Conservation (phyloP, 1,284 basidiomycete species). For the Apiotrichum sp. region DNA sequence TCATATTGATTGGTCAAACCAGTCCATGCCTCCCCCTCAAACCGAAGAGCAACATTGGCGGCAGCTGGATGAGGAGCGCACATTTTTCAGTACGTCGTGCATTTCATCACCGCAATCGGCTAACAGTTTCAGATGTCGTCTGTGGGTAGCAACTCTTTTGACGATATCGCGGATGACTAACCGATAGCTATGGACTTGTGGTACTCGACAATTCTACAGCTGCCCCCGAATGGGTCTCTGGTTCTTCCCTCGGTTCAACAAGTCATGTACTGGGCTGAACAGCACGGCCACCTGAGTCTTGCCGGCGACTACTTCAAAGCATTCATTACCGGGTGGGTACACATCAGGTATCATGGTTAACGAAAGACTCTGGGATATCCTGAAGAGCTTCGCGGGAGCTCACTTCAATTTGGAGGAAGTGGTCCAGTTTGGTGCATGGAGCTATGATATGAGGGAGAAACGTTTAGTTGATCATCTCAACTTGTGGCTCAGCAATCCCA, state of each 20-base stretch:
- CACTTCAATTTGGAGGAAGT: neutral
- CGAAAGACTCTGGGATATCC: constrained; percentile 12
- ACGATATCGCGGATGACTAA: neutral
- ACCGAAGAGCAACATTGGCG: constrained; percentile 10
- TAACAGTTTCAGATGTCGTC: neutral
- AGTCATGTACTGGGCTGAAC: constrained; percentile 8
- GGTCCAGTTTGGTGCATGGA: neutral
- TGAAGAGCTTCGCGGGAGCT: neutral
- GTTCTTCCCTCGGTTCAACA: neutral
- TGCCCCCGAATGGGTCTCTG: neutral
- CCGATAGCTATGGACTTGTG: constrained; percentile 6
- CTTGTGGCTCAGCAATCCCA: constrained; percentile 4
- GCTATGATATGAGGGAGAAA: constrained; percentile 1
- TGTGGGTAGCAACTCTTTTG: neutral
- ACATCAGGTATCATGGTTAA: neutral
- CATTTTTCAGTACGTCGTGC: constrained; percentile 5
- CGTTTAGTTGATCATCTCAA: constrained; percentile 4
- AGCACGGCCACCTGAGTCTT: constrained; percentile 5
- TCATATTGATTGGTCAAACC: neutral
- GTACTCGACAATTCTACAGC: constrained; percentile 5
- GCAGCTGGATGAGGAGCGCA: constrained; percentile 5
- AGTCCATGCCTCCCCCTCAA: neutral
- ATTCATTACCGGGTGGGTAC: constrained; percentile 7
- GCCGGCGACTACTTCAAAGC: constrained; percentile 7
- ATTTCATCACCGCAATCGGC: neutral